These are phyloP conservation scores for Yarrowia galli DNA, from an alignment of 1,139 yeast genomes.

Conservation along the genomic window DNA sequence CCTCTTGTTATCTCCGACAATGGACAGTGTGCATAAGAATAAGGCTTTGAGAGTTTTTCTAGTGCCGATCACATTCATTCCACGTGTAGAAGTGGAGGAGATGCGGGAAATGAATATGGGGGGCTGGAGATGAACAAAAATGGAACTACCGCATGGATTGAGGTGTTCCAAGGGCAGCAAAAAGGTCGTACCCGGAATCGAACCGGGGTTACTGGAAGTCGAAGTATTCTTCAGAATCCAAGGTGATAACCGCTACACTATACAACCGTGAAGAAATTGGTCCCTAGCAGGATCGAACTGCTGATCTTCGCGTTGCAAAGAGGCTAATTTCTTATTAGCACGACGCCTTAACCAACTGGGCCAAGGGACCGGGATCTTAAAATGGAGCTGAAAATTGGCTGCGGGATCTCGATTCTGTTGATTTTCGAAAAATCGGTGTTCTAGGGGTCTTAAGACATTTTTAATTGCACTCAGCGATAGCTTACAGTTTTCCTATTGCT, in stretches of 20 bases:
- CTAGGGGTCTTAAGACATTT: not conserved
- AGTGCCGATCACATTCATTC: not conserved
- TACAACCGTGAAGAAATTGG: slow-evolving; percentile 49
- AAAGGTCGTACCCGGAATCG: slow-evolving; percentile 39
- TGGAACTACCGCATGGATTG: no score
- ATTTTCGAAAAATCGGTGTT: not conserved
- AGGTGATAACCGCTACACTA: slow-evolving; percentile 39
- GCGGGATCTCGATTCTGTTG: not conserved
- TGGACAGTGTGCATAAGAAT: slow-evolving; percentile 19
- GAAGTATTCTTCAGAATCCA: slow-evolving; percentile 21
- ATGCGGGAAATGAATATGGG: not conserved
- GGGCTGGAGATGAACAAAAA: not conserved
- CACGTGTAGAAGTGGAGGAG: slow-evolving; percentile 13
- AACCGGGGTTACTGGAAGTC: slow-evolving; percentile 37
- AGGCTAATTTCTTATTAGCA: slow-evolving; percentile 61
- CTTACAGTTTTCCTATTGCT: not conserved
- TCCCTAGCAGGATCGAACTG: slow-evolving; percentile 90
- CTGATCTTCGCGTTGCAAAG: slow-evolving; percentile 57
- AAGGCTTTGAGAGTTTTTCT: slow-evolving; percentile 9
- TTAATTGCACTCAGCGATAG: not conserved
- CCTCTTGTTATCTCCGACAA: slow-evolving; percentile 18
- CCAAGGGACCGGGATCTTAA: slow-evolving; percentile 69
- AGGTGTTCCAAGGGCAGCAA: not conserved
- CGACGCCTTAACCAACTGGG: slow-evolving; percentile 93
- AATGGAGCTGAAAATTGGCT: not conserved